Percentiles rank a stretch among this genome's conserved stretches.
phyloP scores from a whole-genome alignment of 768 basidiomycete species.

The Auriscalpium vulgare region DNA sequence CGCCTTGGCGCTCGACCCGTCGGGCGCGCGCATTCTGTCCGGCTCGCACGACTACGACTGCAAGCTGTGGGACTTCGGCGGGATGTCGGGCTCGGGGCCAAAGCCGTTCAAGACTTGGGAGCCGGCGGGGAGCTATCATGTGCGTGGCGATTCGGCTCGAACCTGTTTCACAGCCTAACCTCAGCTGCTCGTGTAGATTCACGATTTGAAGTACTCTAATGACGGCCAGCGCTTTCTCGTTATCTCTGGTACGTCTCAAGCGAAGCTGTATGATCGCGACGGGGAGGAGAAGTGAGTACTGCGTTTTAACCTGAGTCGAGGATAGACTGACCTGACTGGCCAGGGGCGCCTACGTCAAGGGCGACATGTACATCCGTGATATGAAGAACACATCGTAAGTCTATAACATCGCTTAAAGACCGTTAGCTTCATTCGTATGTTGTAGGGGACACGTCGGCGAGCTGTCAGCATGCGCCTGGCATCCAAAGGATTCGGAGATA shows the following conservation, averaged over 20 bases:
- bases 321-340: slow-evolving; percentile 43
- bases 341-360: slow-evolving; percentile 81
- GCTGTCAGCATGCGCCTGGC: slow-evolving; percentile 84
- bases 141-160: slow-evolving; percentile 24
- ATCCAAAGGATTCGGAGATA: slow-evolving; percentile 73
- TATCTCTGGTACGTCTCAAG: slow-evolving; percentile 80
- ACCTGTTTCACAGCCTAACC: too few species aligned
- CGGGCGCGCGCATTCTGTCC: slow-evolving; percentile 84
- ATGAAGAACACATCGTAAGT: slow-evolving; percentile 96
- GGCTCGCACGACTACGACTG: slow-evolving; percentile 97
- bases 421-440: not conserved
- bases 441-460: slow-evolving; percentile 90
- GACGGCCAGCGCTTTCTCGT: slow-evolving; percentile 82
- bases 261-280: slow-evolving; percentile 86
- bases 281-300: slow-evolving; percentile 82
- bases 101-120: slow-evolving; percentile 98
- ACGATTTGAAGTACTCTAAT: slow-evolving; percentile 85
- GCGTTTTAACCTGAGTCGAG: slow-evolving; percentile 16
- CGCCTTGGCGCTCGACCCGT: slow-evolving; percentile 85
- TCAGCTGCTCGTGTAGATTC: slow-evolving; percentile 44
- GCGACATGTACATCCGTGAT: slow-evolving; percentile 96
- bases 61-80: slow-evolving; percentile 99
- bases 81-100: slow-evolving; percentile 75
- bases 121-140: slow-evolving; percentile 88
- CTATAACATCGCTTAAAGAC: not conserved